These are phyloP conservation scores for Eimeria acervulina DNA, from an alignment of 169 alveolate genomes.

Conservation along the genomic window DNA sequence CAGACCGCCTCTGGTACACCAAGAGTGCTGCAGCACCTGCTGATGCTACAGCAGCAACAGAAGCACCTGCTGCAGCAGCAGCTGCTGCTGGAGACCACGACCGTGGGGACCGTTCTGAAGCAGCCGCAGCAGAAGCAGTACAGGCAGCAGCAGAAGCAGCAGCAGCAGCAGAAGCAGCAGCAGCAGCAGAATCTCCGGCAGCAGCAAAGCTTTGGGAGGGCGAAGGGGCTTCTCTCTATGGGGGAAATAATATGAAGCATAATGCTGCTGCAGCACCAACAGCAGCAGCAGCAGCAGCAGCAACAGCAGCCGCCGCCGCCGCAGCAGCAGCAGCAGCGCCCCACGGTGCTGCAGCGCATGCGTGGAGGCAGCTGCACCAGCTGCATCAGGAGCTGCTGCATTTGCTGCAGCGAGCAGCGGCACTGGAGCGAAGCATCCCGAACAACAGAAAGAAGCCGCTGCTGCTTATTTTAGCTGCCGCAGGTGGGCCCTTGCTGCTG, in stretches of 20 bases:
- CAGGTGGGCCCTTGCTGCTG: not conserved
- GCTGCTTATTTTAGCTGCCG: not conserved
- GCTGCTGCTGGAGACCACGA: too few relatives aligned
- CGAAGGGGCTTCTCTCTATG: too few relatives aligned
- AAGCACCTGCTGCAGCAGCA: not conserved
- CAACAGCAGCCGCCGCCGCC: too few relatives aligned
- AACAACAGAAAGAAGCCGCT: conserved; percentile 22
- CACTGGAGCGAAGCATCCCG: not conserved
- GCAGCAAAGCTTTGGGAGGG: not conserved
- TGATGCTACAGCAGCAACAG: not conserved
- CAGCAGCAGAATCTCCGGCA: too few relatives aligned
- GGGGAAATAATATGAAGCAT: not conserved
- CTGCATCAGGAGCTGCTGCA: too few relatives aligned
- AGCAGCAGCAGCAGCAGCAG: conserved; percentile 17
- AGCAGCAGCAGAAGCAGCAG: too few relatives aligned
- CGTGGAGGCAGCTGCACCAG: conserved; percentile 2
- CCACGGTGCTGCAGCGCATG: not conserved
- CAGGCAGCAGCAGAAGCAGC: too few relatives aligned
- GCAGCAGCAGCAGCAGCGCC: conserved; percentile 52
- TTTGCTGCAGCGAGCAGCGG: conserved; percentile 21
- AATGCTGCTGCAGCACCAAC: not conserved
- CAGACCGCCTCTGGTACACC: not conserved
- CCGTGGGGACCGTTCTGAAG: too few relatives aligned
- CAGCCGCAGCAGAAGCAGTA: not conserved
- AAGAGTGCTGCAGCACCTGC: not conserved